A percentile compares a stretch with the other conserved stretches of the same genome.
phyloP scores from a whole-genome alignment of 2,329 filamentous ascomycete genomes.

The Amauroascus verrucosus region DNA sequence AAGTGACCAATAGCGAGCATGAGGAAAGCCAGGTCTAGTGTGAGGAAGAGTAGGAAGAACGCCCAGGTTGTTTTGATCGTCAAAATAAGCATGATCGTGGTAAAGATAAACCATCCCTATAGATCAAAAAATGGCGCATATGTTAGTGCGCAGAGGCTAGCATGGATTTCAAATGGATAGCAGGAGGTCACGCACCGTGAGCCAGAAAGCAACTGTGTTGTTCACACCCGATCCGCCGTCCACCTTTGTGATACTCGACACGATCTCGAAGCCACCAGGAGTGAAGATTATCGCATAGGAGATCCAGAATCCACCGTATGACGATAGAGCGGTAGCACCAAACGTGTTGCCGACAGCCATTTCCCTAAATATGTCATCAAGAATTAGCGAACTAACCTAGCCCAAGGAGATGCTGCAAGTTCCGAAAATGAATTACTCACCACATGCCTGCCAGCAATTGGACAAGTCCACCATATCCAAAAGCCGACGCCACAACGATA shows the following conservation, averaged over 20 bases:
- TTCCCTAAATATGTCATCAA: constrained; percentile 47
- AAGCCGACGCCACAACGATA: constrained; percentile 58
- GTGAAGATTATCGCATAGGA: constrained; percentile 62
- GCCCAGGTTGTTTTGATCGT: constrained; percentile 67
- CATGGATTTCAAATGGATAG: background rate
- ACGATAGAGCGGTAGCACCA: constrained; percentile 69
- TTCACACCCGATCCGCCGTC: constrained; percentile 36
- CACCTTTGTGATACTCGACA: constrained; percentile 33
- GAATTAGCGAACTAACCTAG: background rate
- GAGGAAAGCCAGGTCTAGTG: constrained; percentile 65
- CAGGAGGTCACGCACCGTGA: constrained; percentile 42
- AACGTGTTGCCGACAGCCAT: constrained; percentile 84
- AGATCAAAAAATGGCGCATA: constrained; percentile 11
- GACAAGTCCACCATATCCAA: constrained; percentile 66
- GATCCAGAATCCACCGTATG: constrained; percentile 79
- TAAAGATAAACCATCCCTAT: constrained; percentile 74
- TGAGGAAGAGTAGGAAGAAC: constrained; percentile 69
- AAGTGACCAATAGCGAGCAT: constrained; percentile 58
- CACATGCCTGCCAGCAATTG: constrained; percentile 80
- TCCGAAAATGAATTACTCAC: constrained; percentile 39
- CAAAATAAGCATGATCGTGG: constrained; percentile 60
- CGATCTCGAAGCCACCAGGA: constrained; percentile 55
- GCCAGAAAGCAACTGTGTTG: constrained; percentile 62
- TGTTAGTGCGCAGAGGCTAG: background rate
- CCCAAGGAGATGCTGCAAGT: background rate